Conservation (phyloP, 2,329 filamentous ascomycete genomes). For the Epichloe hybrida region DNA sequence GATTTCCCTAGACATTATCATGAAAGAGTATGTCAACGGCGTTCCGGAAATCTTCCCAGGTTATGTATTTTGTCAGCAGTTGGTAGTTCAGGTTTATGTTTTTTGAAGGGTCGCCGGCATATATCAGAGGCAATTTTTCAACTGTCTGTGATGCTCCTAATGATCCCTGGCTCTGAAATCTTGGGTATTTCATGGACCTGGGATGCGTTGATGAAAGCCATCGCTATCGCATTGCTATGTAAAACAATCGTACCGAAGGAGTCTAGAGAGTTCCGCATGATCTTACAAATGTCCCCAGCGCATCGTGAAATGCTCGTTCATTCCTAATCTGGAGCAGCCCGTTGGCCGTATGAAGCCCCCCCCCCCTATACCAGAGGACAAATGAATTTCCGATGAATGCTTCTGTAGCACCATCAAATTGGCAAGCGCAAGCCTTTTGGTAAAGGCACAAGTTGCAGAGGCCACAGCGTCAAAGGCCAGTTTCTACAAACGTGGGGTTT, state of each 20-base stretch:
- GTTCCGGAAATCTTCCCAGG: not conserved
- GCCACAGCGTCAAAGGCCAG: no score
- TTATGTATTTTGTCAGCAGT: not conserved
- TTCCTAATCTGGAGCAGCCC: no score
- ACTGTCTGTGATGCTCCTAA: not conserved
- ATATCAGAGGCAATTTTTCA: not conserved
- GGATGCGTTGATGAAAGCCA: conserved; percentile 21
- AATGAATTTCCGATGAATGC: no score
- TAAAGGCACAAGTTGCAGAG: no score
- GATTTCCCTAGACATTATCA: not conserved
- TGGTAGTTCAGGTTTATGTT: not conserved
- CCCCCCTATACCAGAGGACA: no score
- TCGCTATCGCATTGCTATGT: conserved; percentile 11
- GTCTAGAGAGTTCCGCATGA: not conserved
- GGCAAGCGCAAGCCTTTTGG: no score
- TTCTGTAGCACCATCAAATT: no score
- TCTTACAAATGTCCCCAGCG: not conserved
- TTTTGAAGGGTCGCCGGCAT: not conserved
- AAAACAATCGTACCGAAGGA: not conserved
- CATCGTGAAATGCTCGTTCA: not conserved
- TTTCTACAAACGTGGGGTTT: no score
- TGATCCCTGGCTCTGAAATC: not conserved
- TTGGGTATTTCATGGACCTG: conserved; percentile 17
- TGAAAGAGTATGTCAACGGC: conserved; percentile 1
- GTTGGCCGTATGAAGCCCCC: no score